Evolutionary conservation across 2,329 filamentous ascomycete species (phyloP), one percentile per base, ranked within the genome.

Genomic region (Gaeumannomyces tritici): DNA sequence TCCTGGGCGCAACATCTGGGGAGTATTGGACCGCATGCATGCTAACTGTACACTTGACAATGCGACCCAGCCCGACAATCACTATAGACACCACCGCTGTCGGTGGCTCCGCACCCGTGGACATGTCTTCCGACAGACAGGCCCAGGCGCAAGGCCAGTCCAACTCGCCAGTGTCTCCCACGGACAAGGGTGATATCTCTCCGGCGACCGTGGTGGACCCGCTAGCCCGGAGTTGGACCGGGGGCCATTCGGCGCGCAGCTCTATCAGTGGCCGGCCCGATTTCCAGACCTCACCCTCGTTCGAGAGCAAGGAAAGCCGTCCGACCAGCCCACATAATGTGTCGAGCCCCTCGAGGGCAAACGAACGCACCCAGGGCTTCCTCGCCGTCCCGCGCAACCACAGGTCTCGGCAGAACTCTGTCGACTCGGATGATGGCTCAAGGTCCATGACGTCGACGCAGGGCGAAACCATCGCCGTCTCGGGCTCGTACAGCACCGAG

Each of bases 251-350:
- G 56, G 28, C 60, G 27, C 51, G 60, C 56, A 47, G 63, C 55
- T 55, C 56, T 21, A 57, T 56, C 55, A 31, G 69, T 42, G 65
- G 67, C 60, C 63, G 68, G 59, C 71, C 77, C 1, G 82, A 88
- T 63, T 70, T 83, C 55, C 79, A 80, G 65, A 75, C 78, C 18
- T 78, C 82, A n/a, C 78, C 79, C 51, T 86, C 86, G 1, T 87
- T 89, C 67, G 88, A 90, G 26, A 85, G 81, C 72, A 82, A 77
- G 66, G 85, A 88, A 64, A 88, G 83, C 71, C 79, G 86, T 63
- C 88, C 88, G 1, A 87, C 84, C 15, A 90, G 88, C 66, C 87
- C 88, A 11, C 87, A 90, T 73, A 91, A 90, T 75, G 80, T 91
- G 60, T 89, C 86, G 31, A 85, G 77, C 65, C 82, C 82, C 15